phyloP scores from a whole-genome alignment of 352 stramenopile species.

The Elongisporangium prolatum region DNA sequence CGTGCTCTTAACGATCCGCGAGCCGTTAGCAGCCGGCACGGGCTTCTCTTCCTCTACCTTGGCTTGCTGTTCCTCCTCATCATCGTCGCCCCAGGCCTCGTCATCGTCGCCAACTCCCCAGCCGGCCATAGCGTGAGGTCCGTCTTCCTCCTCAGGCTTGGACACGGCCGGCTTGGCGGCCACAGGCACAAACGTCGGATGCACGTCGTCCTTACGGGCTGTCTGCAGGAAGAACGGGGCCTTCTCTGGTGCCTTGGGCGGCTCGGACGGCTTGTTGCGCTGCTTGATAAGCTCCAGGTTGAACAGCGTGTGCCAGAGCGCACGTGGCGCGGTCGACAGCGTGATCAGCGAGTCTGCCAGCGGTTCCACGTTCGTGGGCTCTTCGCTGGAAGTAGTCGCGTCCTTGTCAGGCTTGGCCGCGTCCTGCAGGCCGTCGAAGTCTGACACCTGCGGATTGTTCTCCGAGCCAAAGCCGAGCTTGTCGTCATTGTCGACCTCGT shows the following conservation, averaged over 20 bases:
- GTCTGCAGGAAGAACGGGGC: slow-evolving; percentile 96
- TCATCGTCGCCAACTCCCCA: slow-evolving; percentile 63
- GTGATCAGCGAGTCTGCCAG: slow-evolving; percentile 64
- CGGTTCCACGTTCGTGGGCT: slow-evolving; percentile 33
- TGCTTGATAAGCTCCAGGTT: slow-evolving; percentile 94
- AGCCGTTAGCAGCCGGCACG: slow-evolving; percentile 22
- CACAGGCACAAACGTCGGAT: slow-evolving; percentile 70
- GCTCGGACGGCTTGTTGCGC: slow-evolving; percentile 94
- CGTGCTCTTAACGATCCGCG: slow-evolving; percentile 64
- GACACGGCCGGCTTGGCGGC: slow-evolving; percentile 18
- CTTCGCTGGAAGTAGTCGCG: slow-evolving; percentile 34
- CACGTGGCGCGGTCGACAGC: slow-evolving; percentile 70
- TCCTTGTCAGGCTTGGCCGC: slow-evolving; percentile 41
- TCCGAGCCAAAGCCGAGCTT: slow-evolving; percentile 48
- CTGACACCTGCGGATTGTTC: slow-evolving; percentile 39
- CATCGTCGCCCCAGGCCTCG: slow-evolving; percentile 59
- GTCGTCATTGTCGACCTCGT: slow-evolving; percentile 76
- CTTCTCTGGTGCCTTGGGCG: slow-evolving; percentile 91
- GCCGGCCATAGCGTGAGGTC: slow-evolving; percentile 41
- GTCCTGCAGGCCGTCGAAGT: slow-evolving; percentile 34
- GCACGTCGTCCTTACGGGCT: slow-evolving; percentile 69
- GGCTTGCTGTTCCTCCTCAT: slow-evolving; percentile 19
- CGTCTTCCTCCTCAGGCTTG: slow-evolving; percentile 21
- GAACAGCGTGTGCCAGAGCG: slow-evolving; percentile 89
- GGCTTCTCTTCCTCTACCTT: slow-evolving; percentile 19